Percentiles rank a stretch among this genome's conserved stretches.
phyloP scores from a whole-genome alignment of 441 rosid genomes.

The Jatropha multifida region DNA sequence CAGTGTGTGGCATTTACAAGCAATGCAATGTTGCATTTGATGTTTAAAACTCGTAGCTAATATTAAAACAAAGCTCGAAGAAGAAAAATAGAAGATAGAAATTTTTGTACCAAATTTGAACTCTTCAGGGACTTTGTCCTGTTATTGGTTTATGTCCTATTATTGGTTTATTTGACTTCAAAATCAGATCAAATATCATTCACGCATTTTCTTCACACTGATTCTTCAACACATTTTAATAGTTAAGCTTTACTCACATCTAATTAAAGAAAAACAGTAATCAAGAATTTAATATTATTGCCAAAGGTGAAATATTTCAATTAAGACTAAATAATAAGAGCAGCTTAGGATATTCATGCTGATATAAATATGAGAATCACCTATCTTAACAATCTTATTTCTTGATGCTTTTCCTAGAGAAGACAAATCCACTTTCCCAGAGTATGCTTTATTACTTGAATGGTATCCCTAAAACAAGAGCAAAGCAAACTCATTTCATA shows the following conservation, averaged over 20 bases:
- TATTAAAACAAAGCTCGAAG: neutral
- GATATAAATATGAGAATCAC: slow-evolving; percentile 34
- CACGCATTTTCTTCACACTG: neutral
- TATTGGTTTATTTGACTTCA: neutral
- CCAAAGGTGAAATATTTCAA: neutral
- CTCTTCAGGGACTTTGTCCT: neutral
- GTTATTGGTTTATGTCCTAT: neutral
- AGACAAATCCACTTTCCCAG: slow-evolving; percentile 66
- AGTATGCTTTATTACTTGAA: slow-evolving; percentile 55
- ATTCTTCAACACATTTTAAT: neutral
- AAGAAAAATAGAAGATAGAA: neutral
- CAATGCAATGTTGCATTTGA: neutral
- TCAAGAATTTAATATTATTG: neutral
- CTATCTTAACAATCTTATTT: slow-evolving; percentile 76
- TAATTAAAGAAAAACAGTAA: neutral
- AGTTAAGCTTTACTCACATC: neutral
- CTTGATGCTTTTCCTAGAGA: slow-evolving; percentile 60
- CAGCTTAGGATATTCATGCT: neutral
- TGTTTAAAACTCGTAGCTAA: slow-evolving; percentile 2
- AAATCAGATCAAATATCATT: neutral
- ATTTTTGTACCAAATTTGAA: neutral
- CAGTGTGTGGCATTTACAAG: neutral
- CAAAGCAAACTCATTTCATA: slow-evolving; percentile 13
- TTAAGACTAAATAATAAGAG: neutral
- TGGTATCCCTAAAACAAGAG: slow-evolving; percentile 68